Evolutionary conservation across 495 filamentous ascomycete genomes (phyloP), one percentile per base, ranked within the genome.

Genomic region (Xylaria palmicola): DNA sequence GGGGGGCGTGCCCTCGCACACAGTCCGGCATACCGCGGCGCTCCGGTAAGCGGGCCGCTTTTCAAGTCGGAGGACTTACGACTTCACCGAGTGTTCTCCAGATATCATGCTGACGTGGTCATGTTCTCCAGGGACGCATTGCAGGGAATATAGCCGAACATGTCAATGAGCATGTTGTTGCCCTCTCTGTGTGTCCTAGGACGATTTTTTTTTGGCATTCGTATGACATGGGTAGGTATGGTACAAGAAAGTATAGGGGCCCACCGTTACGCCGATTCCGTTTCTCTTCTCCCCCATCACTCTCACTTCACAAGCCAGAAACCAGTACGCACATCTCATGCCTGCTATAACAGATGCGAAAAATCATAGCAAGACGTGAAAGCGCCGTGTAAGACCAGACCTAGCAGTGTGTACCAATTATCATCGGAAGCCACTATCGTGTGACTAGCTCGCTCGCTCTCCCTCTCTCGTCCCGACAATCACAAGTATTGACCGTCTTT

Each of bases 181-280:
- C n/a, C n/a, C n/a, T n/a, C n/a, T n/a, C n/a, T n/a, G n/a, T n/a
- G 47, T 65, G 49, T 47, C 47, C 68, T 68, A 62, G 52, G 65
- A 69, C 65, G 66, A 63, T 69, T 65, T n/a, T n/a, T n/a, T n/a
- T n/a, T 69, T 59, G 66, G 65, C 69, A 68, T 72, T 71, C 64
- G 64, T 71, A 69, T 66, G 62, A 68, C 58, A 69, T 72, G 65
- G 68, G 63, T 70, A 70, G n/a, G n/a, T 72, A 72, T 72, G 67
- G 64, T 72, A 72, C 69, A 72, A 63, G 68, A 69, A 66, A 64
- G 47, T 30, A 60, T 49, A 68, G 65, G 67, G 50, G 67, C 64
- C 65, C 39, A 57, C 56, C 60, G 27, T 62, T 58, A 64, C 56
- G 63, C 69, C 69, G 62, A 55, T 65, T 67, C 62, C 62, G 62